Percentiles rank a stretch among this genome's conserved stretches.
Conservation (phyloP, 2,329 filamentous ascomycete species). For the Colletotrichum sp. region DNA sequence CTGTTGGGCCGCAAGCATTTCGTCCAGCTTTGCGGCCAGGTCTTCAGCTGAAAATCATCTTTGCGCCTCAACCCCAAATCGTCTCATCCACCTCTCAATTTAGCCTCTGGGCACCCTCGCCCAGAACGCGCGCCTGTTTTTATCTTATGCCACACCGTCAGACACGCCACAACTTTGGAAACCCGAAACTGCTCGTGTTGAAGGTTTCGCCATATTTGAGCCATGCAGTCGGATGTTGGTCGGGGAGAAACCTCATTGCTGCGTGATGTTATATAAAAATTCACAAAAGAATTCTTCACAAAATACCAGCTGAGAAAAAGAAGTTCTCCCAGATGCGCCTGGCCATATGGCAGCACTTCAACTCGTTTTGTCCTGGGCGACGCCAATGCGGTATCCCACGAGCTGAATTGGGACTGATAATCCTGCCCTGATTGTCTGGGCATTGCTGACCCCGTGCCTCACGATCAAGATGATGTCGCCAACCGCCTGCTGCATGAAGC, state of each 20-base stretch:
- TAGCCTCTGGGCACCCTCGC: neutral
- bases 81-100: neutral
- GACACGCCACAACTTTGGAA: neutral
- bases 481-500: neutral
- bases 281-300: no score
- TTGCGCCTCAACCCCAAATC: neutral
- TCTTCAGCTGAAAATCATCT: neutral
- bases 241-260: neutral
- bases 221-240: neutral
- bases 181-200: neutral
- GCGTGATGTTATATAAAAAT: no score
- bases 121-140: neutral
- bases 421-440: neutral
- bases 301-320: no score
- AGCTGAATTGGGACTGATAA: neutral
- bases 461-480: neutral
- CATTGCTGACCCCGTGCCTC: neutral
- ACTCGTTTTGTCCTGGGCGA: neutral
- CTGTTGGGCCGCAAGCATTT: neutral
- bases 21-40: neutral
- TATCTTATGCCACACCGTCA: neutral
- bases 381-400: neutral
- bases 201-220: neutral
- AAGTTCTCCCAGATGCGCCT: neutral
- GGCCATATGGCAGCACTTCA: neutral